Evolutionary conservation across 805 yeast genomes (phyloP).

Genomic region (Zygosaccharomyces lentus): DNA sequence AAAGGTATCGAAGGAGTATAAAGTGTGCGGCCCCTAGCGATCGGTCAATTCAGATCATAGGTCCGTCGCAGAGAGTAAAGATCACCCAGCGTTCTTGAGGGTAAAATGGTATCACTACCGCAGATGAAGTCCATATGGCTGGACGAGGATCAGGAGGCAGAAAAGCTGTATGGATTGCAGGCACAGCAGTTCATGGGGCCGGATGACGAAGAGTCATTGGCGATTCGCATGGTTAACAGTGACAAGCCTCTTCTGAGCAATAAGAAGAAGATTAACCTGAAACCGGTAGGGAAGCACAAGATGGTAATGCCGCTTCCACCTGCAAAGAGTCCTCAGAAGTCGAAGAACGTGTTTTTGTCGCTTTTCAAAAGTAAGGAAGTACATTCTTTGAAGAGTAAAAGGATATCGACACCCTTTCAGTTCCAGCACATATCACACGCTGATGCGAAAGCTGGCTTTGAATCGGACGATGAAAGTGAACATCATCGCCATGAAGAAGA

Average conservation of each 20-base stretch:
- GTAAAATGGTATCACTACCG: constrained; percentile 16
- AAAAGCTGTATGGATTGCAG: constrained; percentile 34
- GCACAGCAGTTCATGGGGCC: constrained; percentile 29
- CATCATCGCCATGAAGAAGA: constrained; percentile 2
- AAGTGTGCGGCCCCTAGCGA: neutral
- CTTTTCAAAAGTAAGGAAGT: constrained; percentile 29
- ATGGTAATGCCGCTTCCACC: constrained; percentile 17
- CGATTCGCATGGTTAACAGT: constrained; percentile 35
- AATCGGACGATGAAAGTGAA: constrained; percentile 8
- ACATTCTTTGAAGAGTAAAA: constrained; percentile 4
- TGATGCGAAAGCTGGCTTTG: constrained; percentile 24
- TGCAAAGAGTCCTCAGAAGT: constrained; percentile 4
- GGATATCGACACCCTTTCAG: constrained; percentile 38
- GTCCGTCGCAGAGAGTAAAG: neutral
- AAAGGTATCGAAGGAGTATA: neutral
- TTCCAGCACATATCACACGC: constrained; percentile 42
- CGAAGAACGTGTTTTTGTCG: constrained; percentile 29
- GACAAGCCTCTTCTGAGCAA: constrained; percentile 33
- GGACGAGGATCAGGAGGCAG: constrained; percentile 38
- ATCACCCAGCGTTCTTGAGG: neutral
- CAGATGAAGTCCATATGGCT: constrained; percentile 43
- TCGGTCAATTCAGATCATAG: neutral
- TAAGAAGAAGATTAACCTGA: constrained; percentile 36
- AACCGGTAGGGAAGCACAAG: constrained; percentile 30
- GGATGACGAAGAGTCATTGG: constrained; percentile 29